Conservation (phyloP, 73 alveolate species). For the Urostyla sp. region DNA sequence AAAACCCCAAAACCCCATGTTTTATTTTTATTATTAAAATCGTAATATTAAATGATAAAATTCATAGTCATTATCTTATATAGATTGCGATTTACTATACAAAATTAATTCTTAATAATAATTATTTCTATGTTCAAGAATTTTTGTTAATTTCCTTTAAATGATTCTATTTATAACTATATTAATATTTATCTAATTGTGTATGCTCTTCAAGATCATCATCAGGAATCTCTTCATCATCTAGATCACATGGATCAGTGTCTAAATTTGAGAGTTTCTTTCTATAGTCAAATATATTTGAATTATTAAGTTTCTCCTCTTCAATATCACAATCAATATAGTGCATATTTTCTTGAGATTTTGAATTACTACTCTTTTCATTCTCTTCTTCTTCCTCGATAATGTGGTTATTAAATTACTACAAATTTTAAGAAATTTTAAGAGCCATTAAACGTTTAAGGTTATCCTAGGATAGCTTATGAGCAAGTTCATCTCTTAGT, state of each 20-base stretch:
- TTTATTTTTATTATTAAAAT: too few species aligned
- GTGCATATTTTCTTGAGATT: neutral
- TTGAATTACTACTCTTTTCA: neutral
- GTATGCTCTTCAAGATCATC: too few species aligned
- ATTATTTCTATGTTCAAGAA: too few species aligned
- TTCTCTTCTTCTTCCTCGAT: slow-evolving; percentile 1
- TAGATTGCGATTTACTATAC: too few species aligned
- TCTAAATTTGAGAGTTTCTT: neutral
- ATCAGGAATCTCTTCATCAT: slow-evolving; percentile 33
- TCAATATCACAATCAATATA: neutral
- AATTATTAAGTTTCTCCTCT: neutral
- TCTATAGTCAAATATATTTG: neutral
- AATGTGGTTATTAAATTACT: neutral
- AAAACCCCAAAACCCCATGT: too few species aligned
- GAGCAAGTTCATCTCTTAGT: neutral
- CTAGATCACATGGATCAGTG: neutral
- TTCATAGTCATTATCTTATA: too few species aligned
- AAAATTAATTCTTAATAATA: too few species aligned
- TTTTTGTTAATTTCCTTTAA: too few species aligned
- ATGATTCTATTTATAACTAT: too few species aligned
- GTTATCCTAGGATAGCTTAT: neutral
- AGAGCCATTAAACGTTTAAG: neutral
- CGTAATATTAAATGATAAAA: too few species aligned
- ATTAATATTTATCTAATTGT: too few species aligned
- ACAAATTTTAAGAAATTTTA: neutral